A percentile compares a stretch with the other conserved stretches of the same genome.
Conservation (phyloP, 306 rosid genomes). For the Dryas octopetala region DNA sequence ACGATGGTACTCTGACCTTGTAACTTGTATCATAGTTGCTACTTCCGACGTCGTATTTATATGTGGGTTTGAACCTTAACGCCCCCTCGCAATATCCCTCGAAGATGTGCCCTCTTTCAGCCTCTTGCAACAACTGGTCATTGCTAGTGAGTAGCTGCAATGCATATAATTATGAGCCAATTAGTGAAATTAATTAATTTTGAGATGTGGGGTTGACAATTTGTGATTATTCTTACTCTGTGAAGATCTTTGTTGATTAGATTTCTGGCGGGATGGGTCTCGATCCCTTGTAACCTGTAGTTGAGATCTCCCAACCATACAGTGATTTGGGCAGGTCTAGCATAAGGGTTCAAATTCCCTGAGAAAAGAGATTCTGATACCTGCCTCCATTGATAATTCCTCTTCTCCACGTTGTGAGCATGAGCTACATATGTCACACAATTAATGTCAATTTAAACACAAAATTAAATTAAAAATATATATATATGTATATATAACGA, state of each 20-base stretch:
- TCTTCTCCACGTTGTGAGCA: slow-evolving; percentile 55
- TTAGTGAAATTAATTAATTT: too few species aligned
- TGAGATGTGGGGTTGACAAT: too few species aligned
- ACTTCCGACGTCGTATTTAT: slow-evolving; percentile 68
- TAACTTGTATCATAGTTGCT: slow-evolving; percentile 76
- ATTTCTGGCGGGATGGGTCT: slow-evolving; percentile 44
- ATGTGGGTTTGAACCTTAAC: slow-evolving; percentile 73
- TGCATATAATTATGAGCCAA: too few species aligned
- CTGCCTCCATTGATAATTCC: slow-evolving; percentile 56
- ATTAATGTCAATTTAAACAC: not conserved
- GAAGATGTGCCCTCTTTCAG: slow-evolving; percentile 68
- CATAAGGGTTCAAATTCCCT: slow-evolving; percentile 53
- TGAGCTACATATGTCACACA: slow-evolving; percentile 47
- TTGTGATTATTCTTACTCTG: slow-evolving; percentile 20
- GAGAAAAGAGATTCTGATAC: slow-evolving; percentile 65
- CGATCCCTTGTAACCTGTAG: slow-evolving; percentile 62
- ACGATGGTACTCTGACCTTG: slow-evolving; percentile 76
- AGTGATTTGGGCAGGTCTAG: slow-evolving; percentile 50
- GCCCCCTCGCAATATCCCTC: slow-evolving; percentile 72
- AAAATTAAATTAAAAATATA: not conserved
- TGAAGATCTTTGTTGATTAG: slow-evolving; percentile 52
- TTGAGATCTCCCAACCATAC: slow-evolving; percentile 86
- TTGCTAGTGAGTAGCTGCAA: slow-evolving; percentile 40
- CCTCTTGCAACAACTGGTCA: slow-evolving; percentile 75
- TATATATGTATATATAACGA: too few species aligned